Evolutionary conservation across 2,329 filamentous ascomycete genomes (phyloP).

Genomic region (Talaromyces sp.): DNA sequence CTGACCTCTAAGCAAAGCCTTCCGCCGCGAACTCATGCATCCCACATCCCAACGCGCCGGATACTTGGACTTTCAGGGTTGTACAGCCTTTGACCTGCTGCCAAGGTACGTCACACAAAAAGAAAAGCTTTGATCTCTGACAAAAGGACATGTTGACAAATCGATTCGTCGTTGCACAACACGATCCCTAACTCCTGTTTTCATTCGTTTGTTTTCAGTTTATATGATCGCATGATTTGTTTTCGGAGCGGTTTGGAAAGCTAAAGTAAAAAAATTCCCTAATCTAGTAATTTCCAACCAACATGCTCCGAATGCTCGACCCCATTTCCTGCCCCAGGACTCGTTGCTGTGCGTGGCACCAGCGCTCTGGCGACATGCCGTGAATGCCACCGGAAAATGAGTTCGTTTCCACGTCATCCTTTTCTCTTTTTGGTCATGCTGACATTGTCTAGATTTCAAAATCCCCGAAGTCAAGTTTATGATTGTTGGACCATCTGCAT

Average conservation of each 20-base stretch:
- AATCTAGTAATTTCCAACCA: constrained; percentile 65
- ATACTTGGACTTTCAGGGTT: constrained; percentile 70
- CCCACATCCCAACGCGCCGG: constrained; percentile 67
- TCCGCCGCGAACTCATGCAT: constrained; percentile 66
- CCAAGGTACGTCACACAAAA: constrained; percentile 47
- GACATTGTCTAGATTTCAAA: constrained; percentile 47
- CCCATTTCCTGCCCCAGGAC: constrained; percentile 53
- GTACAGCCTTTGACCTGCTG: constrained; percentile 68
- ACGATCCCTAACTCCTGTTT: not conserved
- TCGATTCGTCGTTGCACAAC: not conserved
- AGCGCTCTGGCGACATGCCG: constrained; percentile 69
- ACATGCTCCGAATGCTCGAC: constrained; percentile 74
- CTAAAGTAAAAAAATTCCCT: not conserved
- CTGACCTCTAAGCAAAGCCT: constrained; percentile 33
- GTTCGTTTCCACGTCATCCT: constrained; percentile 27
- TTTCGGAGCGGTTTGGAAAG: not conserved
- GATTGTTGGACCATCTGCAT: constrained; percentile 55
- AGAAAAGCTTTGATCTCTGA: not conserved
- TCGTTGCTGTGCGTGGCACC: constrained; percentile 69
- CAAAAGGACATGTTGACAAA: not conserved
- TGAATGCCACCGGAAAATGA: constrained; percentile 73
- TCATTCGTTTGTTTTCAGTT: not conserved
- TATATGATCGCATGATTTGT: not conserved
- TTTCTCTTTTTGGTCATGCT: constrained; percentile 21
- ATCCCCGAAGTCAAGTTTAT: constrained; percentile 75